Evolutionary conservation across 164 flowering plant genomes (phyloP).

Genomic region (Annona cherimola): DNA sequence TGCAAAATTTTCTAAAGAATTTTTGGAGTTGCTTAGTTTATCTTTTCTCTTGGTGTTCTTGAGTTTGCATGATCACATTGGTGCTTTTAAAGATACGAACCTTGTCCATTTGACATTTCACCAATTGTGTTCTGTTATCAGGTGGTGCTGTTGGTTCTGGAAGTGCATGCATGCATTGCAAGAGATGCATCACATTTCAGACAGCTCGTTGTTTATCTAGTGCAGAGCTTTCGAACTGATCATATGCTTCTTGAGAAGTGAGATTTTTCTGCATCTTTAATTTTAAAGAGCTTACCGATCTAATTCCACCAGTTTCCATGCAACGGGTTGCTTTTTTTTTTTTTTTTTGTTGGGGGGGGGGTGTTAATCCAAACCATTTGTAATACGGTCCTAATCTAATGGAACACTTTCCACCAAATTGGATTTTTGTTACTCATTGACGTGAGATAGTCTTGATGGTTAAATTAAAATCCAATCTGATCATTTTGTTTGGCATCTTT

Average conservation of each 20-base stretch:
- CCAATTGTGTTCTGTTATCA: constrained; percentile 15
- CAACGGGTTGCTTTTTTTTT: not conserved
- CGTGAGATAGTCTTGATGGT: no score
- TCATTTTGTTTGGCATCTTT: no score
- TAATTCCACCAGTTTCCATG: not conserved
- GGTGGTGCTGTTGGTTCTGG: constrained; percentile 95
- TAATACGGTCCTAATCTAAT: no score
- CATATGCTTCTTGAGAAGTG: constrained; percentile 88
- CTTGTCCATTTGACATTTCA: not conserved
- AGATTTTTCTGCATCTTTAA: constrained; percentile 23
- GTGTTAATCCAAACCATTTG: no score
- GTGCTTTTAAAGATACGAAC: not conserved
- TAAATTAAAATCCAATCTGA: no score
- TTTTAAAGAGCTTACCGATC: not conserved
- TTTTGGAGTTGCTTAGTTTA: no score
- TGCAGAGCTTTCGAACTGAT: constrained; percentile 66
- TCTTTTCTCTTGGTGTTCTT: no score
- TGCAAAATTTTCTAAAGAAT: no score
- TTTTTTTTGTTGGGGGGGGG: not conserved
- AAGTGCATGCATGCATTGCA: constrained; percentile 96
- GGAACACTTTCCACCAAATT: no score
- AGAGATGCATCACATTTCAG: constrained; percentile 67
- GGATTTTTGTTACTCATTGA: no score
- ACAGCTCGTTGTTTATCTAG: constrained; percentile 67
- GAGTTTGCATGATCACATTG: no score